A percentile compares a stretch with the other conserved stretches of the same genome.
These are phyloP conservation scores for Urochloa ruziziensis DNA, from an alignment of 176 grass and related monocot genomes.

Conservation along the genomic window DNA sequence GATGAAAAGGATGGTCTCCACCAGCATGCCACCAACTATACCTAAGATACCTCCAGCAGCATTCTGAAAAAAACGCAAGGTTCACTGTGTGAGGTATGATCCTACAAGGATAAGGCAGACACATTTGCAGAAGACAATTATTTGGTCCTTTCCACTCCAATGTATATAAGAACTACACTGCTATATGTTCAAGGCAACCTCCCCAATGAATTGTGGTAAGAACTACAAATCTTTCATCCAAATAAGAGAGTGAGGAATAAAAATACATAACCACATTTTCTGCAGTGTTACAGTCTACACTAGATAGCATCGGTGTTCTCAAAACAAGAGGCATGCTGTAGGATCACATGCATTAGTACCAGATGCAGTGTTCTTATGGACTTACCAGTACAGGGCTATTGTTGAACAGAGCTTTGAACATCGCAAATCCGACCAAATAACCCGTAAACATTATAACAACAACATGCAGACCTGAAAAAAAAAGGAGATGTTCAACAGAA, in stretches of 20 bases:
- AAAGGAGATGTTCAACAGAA: neutral
- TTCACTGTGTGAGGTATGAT: neutral
- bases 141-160: neutral
- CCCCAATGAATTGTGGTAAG: neutral
- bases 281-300: neutral
- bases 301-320: neutral
- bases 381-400: constrained; percentile 82
- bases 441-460: constrained; percentile 90
- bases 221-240: neutral
- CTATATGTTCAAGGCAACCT: neutral
- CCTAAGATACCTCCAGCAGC: constrained; percentile 95
- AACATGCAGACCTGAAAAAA: constrained; percentile 62
- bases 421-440: constrained; percentile 81
- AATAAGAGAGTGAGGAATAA: neutral
- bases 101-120: neutral
- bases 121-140: neutral
- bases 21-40: constrained; percentile 76
- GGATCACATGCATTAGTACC: neutral
- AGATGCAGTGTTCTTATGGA: neutral
- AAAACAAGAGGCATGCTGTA: neutral
- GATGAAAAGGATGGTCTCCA: constrained; percentile 84
- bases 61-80: constrained; percentile 50
- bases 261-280: neutral
- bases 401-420: constrained; percentile 80
- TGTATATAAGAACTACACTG: neutral